phyloP scores from a whole-genome alignment of 1,284 basidiomycete species.

The Malassezia psittaci region DNA sequence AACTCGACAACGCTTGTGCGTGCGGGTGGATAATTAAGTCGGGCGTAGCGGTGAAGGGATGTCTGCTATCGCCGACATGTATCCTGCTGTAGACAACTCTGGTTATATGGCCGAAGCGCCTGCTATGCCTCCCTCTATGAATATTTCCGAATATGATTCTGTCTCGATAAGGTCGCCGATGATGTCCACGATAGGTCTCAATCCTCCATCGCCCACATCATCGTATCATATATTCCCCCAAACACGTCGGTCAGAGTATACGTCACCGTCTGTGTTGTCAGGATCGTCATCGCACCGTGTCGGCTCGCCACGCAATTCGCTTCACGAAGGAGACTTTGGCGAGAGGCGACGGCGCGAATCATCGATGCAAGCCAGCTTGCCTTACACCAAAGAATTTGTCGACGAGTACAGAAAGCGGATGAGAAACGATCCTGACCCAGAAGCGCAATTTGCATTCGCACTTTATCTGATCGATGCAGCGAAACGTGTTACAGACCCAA shows the following conservation, averaged over 20 bases:
- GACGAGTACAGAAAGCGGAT: constrained; percentile 93
- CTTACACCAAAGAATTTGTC: constrained; percentile 80
- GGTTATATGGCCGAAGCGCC: neutral
- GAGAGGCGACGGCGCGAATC: constrained; percentile 33
- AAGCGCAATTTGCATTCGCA: constrained; percentile 93
- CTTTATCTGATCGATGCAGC: constrained; percentile 99
- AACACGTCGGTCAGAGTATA: neutral
- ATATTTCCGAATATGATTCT: neutral
- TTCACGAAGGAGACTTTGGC: neutral
- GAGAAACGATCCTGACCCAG: constrained; percentile 93
- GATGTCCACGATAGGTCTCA: neutral
- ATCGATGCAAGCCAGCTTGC: constrained; percentile 29
- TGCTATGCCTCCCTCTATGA: neutral
- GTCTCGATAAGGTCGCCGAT: too few relatives aligned
- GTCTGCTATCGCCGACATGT: constrained; percentile 3
- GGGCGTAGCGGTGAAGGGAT: neutral
- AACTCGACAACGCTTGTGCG: neutral
- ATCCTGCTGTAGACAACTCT: neutral
- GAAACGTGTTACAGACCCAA: constrained; percentile 56
- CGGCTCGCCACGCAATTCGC: neutral
- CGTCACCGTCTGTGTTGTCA: neutral
- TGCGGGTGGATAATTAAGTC: neutral
- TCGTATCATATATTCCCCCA: neutral
- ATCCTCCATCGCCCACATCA: neutral
- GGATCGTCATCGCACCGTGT: neutral